phyloP scores from a whole-genome alignment of 1,139 yeast genomes.

The Protomyces inouyei region DNA sequence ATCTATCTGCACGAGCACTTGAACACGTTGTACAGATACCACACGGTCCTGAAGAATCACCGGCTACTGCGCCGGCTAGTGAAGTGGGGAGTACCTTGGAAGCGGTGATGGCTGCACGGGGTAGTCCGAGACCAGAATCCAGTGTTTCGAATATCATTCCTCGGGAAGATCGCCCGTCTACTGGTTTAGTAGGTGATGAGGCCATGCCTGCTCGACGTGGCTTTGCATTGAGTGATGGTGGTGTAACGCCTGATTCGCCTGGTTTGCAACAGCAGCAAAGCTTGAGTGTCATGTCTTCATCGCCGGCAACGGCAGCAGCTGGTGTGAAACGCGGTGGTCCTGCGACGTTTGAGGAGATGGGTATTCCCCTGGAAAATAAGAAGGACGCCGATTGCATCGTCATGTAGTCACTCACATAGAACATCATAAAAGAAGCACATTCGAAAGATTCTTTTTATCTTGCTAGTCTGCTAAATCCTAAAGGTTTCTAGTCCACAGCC shows the following conservation, averaged over 20 bases:
- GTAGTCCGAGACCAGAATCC: background rate
- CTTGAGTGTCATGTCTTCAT: background rate
- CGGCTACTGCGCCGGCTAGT: background rate
- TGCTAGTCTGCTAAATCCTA: background rate
- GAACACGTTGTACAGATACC: background rate
- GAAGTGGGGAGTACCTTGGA: background rate
- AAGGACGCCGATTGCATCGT: slow-evolving; percentile 37
- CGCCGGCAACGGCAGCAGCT: background rate
- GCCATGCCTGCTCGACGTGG: background rate
- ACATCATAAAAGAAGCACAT: too few relatives aligned
- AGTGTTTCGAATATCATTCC: background rate
- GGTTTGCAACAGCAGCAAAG: background rate
- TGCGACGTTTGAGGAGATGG: slow-evolving; percentile 46
- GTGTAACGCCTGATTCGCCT: background rate
- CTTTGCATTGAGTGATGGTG: background rate
- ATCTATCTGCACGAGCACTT: background rate
- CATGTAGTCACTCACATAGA: slow-evolving; percentile 33
- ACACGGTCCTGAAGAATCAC: background rate
- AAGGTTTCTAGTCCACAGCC: slow-evolving; percentile 76
- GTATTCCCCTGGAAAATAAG: slow-evolving; percentile 35
- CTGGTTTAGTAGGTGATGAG: too few relatives aligned
- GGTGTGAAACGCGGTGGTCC: slow-evolving; percentile 21
- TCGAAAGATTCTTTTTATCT: background rate
- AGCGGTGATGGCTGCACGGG: background rate
- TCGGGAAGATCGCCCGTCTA: background rate